Conservation (phyloP, 2,329 filamentous ascomycete species). For the Venturia aucupariae region DNA sequence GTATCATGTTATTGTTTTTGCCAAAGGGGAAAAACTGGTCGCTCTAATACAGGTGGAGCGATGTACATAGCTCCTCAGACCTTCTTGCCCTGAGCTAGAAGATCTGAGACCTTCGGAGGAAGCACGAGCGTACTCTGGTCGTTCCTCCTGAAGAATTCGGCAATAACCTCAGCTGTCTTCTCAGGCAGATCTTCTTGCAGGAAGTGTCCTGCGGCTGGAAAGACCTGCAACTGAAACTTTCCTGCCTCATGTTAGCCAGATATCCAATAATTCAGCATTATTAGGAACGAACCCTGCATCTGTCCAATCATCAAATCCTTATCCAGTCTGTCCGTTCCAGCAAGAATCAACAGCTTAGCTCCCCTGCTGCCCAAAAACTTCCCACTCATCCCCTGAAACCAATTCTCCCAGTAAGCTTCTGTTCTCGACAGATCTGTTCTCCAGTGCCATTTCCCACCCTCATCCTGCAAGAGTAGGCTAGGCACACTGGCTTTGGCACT, state of each 20-base stretch:
- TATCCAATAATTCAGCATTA: neutral
- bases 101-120: constrained; percentile 70
- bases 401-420: constrained; percentile 86
- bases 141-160: constrained; percentile 87
- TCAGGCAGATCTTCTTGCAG: constrained; percentile 91
- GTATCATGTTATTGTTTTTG: neutral
- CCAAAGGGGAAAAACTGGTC: neutral
- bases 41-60: neutral
- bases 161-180: constrained; percentile 74
- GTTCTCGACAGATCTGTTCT: constrained; percentile 74
- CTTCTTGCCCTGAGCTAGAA: constrained; percentile 41
- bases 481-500: constrained; percentile 88
- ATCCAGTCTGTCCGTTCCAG: constrained; percentile 82
- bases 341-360: constrained; percentile 76
- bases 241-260: constrained; percentile 37
- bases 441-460: constrained; percentile 58
- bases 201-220: constrained; percentile 93
- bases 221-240: constrained; percentile 91
- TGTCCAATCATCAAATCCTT: constrained; percentile 91
- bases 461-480: constrained; percentile 51
- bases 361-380: constrained; percentile 78
- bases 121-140: constrained; percentile 76
- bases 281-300: constrained; percentile 68
- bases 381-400: constrained; percentile 79
- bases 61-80: constrained; percentile 24